Conservation (phyloP, 139 green algal genomes). For the Tetratostichococcus sp. region DNA sequence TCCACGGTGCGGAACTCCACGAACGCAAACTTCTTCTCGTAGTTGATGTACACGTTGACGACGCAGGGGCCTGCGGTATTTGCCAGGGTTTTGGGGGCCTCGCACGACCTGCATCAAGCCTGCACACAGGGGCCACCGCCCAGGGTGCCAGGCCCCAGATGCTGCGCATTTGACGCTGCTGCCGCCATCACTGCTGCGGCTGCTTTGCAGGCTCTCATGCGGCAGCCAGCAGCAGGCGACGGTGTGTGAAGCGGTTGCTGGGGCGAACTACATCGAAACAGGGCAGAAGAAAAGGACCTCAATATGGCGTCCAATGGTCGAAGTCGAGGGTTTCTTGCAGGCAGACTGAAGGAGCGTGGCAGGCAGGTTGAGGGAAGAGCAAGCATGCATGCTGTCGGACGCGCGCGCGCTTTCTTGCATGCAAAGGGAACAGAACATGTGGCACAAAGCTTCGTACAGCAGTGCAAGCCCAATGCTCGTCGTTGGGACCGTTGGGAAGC, state of each 20-base stretch:
- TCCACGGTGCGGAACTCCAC: constrained; percentile 95
- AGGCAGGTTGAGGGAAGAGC: too few species aligned
- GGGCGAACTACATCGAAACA: neutral
- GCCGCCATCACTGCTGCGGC: neutral
- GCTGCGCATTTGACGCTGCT: too few species aligned
- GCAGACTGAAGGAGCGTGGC: too few species aligned
- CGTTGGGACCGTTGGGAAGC: too few species aligned
- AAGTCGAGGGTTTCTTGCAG: too few species aligned
- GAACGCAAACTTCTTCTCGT: constrained; percentile 97
- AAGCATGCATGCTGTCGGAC: too few species aligned
- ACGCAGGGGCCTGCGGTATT: constrained; percentile 72
- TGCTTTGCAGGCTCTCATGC: neutral
- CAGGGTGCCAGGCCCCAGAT: too few species aligned
- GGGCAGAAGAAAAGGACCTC: neutral
- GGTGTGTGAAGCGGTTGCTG: neutral
- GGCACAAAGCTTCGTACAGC: neutral
- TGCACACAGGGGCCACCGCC: neutral
- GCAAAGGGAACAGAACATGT: neutral
- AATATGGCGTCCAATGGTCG: neutral
- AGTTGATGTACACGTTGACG: constrained; percentile 98
- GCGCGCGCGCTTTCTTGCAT: neutral
- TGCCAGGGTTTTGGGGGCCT: neutral
- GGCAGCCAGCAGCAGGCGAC: neutral
- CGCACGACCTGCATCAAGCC: neutral
- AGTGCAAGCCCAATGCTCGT: too few species aligned